Percentiles rank a stretch among this genome's conserved stretches.
Evolutionary conservation across 2,329 filamentous ascomycete genomes (phyloP).

Genomic region (Aspergillus pseudoterreus): DNA sequence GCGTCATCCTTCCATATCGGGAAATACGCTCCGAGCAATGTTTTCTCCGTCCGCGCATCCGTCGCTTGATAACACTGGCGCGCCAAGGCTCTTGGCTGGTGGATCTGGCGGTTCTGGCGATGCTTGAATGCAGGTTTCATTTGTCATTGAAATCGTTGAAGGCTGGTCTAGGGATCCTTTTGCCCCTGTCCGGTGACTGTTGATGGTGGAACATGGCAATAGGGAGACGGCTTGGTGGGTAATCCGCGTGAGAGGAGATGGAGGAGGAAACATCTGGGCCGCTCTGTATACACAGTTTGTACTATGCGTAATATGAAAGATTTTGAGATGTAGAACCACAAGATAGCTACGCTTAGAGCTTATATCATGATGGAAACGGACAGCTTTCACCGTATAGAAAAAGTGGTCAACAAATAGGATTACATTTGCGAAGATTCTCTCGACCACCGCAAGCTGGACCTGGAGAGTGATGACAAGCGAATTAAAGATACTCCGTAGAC

Average conservation of each 20-base stretch:
- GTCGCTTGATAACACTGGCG: neutral
- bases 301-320: too few species aligned
- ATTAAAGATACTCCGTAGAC: too few species aligned
- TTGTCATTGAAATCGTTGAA: neutral
- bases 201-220: too few species aligned
- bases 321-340: too few species aligned
- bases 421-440: neutral
- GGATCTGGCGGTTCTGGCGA: neutral
- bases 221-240: too few species aligned
- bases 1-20: neutral
- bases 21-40: constrained; percentile 1
- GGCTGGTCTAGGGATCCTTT: neutral
- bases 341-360: too few species aligned
- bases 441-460: neutral
- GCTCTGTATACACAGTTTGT: too few species aligned
- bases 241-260: too few species aligned
- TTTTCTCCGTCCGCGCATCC: neutral
- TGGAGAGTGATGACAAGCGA: neutral
- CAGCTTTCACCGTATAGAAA: too few species aligned
- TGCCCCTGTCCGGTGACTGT: neutral
- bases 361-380: too few species aligned
- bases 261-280: too few species aligned
- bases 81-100: constrained; percentile 5
- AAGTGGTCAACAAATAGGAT: neutral
- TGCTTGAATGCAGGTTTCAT: neutral